Percentiles rank a stretch among this genome's conserved stretches.
These are phyloP conservation scores for Phytophthora kernoviae DNA, from an alignment of 352 stramenopile species.

Conservation along the genomic window DNA sequence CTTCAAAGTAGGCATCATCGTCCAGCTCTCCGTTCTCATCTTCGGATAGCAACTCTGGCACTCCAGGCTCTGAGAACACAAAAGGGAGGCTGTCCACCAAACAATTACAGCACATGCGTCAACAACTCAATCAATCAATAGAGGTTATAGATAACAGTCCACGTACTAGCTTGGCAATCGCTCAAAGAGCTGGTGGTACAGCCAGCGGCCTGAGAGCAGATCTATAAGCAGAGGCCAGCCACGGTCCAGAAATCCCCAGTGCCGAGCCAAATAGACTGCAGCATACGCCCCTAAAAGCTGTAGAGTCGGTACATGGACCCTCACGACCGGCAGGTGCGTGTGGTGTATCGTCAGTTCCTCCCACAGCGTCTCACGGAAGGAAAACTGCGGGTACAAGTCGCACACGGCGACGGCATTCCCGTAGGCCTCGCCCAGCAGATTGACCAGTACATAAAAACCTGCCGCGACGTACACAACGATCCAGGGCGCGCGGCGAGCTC, in stretches of 20 bases:
- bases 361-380: conserved; percentile 56
- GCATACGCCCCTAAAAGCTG: conserved; percentile 43
- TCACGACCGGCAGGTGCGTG: conserved; percentile 53
- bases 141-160: background rate
- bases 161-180: conserved; percentile 62
- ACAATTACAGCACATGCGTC: background rate
- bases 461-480: conserved; percentile 50
- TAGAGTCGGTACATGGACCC: conserved; percentile 46
- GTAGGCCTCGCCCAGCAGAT: conserved; percentile 57
- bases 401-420: conserved; percentile 43
- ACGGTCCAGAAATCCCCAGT: conserved; percentile 47
- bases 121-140: conserved; percentile 13
- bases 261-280: conserved; percentile 31
- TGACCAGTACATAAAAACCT: conserved; percentile 44
- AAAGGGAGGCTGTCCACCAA: conserved; percentile 52
- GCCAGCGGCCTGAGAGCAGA: conserved; percentile 57
- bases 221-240: conserved; percentile 54
- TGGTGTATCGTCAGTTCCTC: conserved; percentile 68
- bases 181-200: conserved; percentile 58
- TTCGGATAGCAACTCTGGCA: conserved; percentile 73
- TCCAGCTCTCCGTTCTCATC: conserved; percentile 28
- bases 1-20: conserved; percentile 23
- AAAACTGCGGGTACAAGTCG: conserved; percentile 69
- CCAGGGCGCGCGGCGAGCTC: conserved; percentile 34
- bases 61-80: conserved; percentile 48